Evolutionary conservation across 2,329 filamentous ascomycete species (phyloP).

Genomic region (Fusarium tjaetaba): DNA sequence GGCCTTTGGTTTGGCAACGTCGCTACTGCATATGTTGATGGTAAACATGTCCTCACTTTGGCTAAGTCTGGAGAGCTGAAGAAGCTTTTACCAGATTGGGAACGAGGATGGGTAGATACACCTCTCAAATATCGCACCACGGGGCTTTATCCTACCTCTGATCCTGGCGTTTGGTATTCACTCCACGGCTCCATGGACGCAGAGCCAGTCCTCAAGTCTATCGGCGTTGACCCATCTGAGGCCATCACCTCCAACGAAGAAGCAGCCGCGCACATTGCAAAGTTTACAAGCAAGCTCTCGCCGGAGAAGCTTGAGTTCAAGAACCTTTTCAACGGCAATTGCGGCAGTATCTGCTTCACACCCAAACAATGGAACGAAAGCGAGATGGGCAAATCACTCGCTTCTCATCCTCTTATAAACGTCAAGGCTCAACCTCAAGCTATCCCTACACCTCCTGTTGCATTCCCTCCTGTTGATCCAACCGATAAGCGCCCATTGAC

Average conservation of each 20-base stretch:
- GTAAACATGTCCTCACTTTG: background rate
- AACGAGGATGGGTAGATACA: slow-evolving; percentile 18
- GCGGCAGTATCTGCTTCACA: slow-evolving; percentile 7
- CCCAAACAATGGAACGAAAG: slow-evolving; percentile 25
- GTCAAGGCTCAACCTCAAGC: slow-evolving; percentile 6
- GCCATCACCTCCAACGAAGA: slow-evolving; percentile 37
- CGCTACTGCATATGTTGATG: slow-evolving; percentile 10
- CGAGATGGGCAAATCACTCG: slow-evolving; percentile 19
- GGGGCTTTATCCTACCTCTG: slow-evolving; percentile 59
- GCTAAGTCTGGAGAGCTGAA: background rate
- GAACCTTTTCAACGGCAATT: slow-evolving; percentile 9
- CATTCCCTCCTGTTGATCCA: background rate
- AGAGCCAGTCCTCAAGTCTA: slow-evolving; percentile 55
- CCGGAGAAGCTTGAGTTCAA: slow-evolving; percentile 15
- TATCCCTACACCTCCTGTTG: slow-evolving; percentile 1
- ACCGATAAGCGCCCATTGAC: background rate
- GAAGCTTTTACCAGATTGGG: slow-evolving; percentile 2
- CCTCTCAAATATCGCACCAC: slow-evolving; percentile 23
- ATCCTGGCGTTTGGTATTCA: slow-evolving; percentile 58
- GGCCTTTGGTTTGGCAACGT: slow-evolving; percentile 18
- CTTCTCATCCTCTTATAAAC: slow-evolving; percentile 7
- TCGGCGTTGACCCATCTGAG: slow-evolving; percentile 49
- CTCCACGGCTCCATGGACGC: slow-evolving; percentile 61
- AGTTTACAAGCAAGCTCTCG: slow-evolving; percentile 38
- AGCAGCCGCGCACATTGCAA: slow-evolving; percentile 35